Evolutionary conservation across 2,329 filamentous ascomycete genomes (phyloP), one percentile per base, ranked within the genome.

Genomic region (Dactylellina sp.): DNA sequence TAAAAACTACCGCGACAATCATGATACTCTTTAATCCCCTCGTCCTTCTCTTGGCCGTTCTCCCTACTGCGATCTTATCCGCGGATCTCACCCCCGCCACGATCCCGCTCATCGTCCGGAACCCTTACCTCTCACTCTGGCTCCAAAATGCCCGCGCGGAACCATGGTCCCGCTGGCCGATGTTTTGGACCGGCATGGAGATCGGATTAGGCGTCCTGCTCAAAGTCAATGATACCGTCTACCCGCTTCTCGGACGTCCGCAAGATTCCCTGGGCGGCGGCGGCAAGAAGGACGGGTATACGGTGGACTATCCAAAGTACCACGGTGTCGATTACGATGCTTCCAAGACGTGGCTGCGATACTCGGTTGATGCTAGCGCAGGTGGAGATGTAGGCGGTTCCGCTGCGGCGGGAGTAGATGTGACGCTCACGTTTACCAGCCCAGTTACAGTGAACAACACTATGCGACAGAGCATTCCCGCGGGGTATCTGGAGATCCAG

Each of bases 121-220:
- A 86, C 76, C 86, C 86, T 6, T 88, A 88, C 76, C 79, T 88
- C 65, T 88, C 85, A 79, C 84, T 85, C 35, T 88, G 86, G 86
- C 79, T 92, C 65, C 84, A 84, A 52, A 85, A 86, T 80, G 91
- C 91, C 42, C 86, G 92, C 77, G 86, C 89, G 64, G 85, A 85
- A 49, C 92, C 92, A 1, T 96, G 92, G 92, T 86, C 88, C 61
- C 86, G 87, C 81, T 96, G 92, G 92, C 92, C 92, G 22, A 94
- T 94, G 80, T 93, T 93, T 80, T 93, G 89, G 85, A 91, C 89
- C 5, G 90, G 91, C 35, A 84, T 88, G 78, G 85, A 89, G 82
- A 79, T 86, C 60, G 85, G 84, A 11, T 84, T 86, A 76, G 84
- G 83, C 2, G 80, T 85, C 46, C 83, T 86, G 82, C 83, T 83